phyloP scores from a whole-genome alignment of 176 grass and related monocot species.

The Cenchrus fungigraminus region DNA sequence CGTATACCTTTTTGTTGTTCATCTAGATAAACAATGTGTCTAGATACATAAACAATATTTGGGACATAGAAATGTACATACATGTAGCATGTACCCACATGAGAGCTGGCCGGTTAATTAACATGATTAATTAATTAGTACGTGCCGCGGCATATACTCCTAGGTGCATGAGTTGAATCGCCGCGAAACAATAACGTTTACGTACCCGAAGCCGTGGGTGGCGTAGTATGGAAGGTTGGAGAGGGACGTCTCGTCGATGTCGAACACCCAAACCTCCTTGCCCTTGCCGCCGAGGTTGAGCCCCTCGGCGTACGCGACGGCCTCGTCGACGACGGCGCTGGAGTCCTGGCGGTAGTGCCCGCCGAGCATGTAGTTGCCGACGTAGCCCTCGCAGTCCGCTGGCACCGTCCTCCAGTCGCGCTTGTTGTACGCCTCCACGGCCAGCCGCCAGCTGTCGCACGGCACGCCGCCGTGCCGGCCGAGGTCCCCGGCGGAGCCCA shows the following conservation, averaged over 20 bases:
- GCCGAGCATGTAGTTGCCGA: constrained; percentile 67
- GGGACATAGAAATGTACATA: too few species aligned
- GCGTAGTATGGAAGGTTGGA: constrained; percentile 72
- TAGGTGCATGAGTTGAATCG: too few species aligned
- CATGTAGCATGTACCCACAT: too few species aligned
- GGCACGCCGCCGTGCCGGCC: constrained; percentile 17
- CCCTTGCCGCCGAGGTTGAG: constrained; percentile 45
- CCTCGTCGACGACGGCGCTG: constrained; percentile 42
- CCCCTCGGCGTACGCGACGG: constrained; percentile 42
- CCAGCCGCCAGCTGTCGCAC: constrained; percentile 64
- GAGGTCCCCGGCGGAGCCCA: constrained; percentile 11
- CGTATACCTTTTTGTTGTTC: too few species aligned
- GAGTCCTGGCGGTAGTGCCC: constrained; percentile 51
- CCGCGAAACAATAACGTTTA: too few species aligned
- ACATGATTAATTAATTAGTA: too few species aligned
- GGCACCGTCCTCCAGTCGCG: constrained; percentile 51
- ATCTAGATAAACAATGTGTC: too few species aligned
- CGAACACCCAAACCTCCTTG: constrained; percentile 68
- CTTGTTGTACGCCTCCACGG: constrained; percentile 63
- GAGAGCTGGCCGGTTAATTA: too few species aligned
- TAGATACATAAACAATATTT: too few species aligned
- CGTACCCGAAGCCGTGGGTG: constrained; percentile 53
- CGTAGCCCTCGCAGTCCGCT: constrained; percentile 37
- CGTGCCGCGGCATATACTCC: too few species aligned
- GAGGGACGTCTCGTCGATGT: constrained; percentile 66